These are phyloP conservation scores for Aspergillus vadensis DNA, from an alignment of 2,329 filamentous ascomycete genomes.

Conservation along the genomic window DNA sequence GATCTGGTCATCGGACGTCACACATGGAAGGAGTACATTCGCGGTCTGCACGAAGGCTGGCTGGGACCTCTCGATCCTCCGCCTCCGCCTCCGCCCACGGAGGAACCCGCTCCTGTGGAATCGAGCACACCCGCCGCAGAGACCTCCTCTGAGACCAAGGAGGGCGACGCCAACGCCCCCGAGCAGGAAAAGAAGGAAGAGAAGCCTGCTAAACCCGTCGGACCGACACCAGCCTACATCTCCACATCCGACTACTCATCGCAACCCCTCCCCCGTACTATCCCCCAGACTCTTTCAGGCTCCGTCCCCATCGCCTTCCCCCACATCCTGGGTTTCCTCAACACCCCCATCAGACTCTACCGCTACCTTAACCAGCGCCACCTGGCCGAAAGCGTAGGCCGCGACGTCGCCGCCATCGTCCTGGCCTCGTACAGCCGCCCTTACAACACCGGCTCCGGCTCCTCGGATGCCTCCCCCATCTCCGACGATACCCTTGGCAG, in stretches of 20 bases:
- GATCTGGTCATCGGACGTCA: constrained; percentile 89
- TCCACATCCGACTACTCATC: constrained; percentile 69
- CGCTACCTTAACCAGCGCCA: constrained; percentile 81
- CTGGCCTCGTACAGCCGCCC: constrained; percentile 54
- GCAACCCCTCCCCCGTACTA: constrained; percentile 63
- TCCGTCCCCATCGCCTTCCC: constrained; percentile 75
- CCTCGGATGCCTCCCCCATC: constrained; percentile 22
- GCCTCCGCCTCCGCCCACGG: constrained; percentile 23
- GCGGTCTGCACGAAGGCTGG: constrained; percentile 95
- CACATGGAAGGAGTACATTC: constrained; percentile 96
- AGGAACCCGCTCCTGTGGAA: constrained; percentile 27
- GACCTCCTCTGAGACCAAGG: constrained; percentile 37
- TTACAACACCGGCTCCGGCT: constrained; percentile 36
- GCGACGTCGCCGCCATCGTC: constrained; percentile 82
- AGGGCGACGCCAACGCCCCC: constrained; percentile 55
- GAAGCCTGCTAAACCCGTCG: constrained; percentile 54
- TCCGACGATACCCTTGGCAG: constrained; percentile 21
- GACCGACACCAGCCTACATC: constrained; percentile 73
- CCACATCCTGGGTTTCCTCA: constrained; percentile 88
- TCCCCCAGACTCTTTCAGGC: constrained; percentile 73
- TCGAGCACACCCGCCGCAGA: constrained; percentile 26
- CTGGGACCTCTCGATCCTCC: constrained; percentile 72
- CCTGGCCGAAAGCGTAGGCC: constrained; percentile 85
- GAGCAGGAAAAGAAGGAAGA: constrained; percentile 50
- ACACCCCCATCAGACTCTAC: constrained; percentile 81